These are phyloP conservation scores for Carex kokanica DNA, from an alignment of 176 grass and related monocot genomes.

Conservation along the genomic window DNA sequence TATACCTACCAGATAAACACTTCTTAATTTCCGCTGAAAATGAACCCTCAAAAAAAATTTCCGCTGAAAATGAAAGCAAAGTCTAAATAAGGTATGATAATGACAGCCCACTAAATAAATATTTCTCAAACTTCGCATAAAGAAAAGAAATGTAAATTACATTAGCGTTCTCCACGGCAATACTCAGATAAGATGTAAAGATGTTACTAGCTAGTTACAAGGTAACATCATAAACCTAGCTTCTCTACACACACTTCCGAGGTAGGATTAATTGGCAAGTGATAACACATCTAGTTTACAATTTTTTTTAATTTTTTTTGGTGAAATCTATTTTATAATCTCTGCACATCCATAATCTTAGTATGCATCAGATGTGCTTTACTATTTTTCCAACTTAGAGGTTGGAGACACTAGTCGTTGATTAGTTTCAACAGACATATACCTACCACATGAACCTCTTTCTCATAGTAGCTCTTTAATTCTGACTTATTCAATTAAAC, in stretches of 20 bases:
- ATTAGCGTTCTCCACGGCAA: not conserved
- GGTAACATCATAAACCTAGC: not conserved
- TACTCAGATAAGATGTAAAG: not conserved
- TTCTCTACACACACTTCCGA: not conserved
- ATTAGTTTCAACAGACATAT: no score
- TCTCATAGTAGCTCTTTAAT: not conserved
- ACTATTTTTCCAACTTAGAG: not conserved
- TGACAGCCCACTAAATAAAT: not conserved
- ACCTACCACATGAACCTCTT: not conserved
- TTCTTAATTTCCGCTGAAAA: conserved; percentile 17
- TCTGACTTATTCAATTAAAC: not conserved
- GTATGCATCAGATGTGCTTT: not conserved
- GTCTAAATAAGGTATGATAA: conserved; percentile 3
- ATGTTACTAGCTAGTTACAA: not conserved
- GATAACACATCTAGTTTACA: not conserved
- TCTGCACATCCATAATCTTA: conserved; percentile 14
- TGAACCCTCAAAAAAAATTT: no score
- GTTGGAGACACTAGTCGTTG: conserved; percentile 8
- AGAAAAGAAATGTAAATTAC: not conserved
- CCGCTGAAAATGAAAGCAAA: not conserved
- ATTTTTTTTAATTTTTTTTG: no score
- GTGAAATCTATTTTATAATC: not conserved
- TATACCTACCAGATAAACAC: not conserved
- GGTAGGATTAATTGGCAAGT: not conserved
- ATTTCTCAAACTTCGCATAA: not conserved